phyloP scores from a whole-genome alignment of 2,329 filamentous ascomycete species.

The Onygenales sp. region DNA sequence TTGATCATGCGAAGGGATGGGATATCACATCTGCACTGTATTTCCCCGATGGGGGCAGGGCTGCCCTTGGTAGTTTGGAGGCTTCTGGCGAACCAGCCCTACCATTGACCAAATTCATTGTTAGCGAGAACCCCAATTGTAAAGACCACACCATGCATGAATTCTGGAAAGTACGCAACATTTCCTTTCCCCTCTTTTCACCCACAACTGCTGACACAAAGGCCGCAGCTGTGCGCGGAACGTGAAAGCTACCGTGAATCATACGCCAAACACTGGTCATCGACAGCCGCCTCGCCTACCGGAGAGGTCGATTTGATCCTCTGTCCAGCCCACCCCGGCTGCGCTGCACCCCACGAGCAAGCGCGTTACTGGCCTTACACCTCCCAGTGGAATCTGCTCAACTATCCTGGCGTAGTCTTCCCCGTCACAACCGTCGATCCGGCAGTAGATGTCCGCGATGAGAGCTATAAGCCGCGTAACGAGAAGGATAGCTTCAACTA shows the following conservation, averaged over 20 bases:
- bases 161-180: constrained; percentile 23
- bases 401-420: constrained; percentile 55
- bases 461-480: constrained; percentile 29
- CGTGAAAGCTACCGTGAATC: constrained; percentile 28
- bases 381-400: constrained; percentile 58
- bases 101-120: constrained; percentile 51
- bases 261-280: constrained; percentile 39
- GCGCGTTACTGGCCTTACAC: constrained; percentile 58
- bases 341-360: constrained; percentile 44
- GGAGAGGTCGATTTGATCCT: constrained; percentile 48
- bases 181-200: neutral
- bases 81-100: constrained; percentile 48
- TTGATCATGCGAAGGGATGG: constrained; percentile 42
- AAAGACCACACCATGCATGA: constrained; percentile 34
- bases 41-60: constrained; percentile 52
- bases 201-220: neutral
- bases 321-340: constrained; percentile 48
- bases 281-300: constrained; percentile 21
- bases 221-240: constrained; percentile 3
- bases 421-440: constrained; percentile 43
- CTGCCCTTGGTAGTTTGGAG: constrained; percentile 42
- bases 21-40: constrained; percentile 40
- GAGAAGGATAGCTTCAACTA: constrained; percentile 40
- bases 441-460: constrained; percentile 29
- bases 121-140: constrained; percentile 44